A percentile compares a stretch with the other conserved stretches of the same genome.
These are phyloP conservation scores for Apiospora marii DNA, from an alignment of 2,329 filamentous ascomycete genomes.

Conservation along the genomic window DNA sequence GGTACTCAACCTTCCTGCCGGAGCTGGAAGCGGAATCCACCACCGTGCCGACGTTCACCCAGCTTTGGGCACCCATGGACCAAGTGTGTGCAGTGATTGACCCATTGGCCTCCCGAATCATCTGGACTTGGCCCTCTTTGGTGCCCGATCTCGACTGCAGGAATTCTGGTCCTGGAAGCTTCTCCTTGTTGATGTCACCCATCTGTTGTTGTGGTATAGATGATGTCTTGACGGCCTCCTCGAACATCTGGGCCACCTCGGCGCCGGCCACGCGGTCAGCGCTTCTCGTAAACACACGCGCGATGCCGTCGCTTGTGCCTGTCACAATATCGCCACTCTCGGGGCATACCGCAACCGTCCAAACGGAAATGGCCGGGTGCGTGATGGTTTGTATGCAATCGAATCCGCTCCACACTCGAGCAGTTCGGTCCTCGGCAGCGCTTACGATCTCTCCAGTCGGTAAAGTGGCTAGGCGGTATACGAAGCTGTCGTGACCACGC, in stretches of 20 bases:
- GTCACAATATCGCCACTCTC: constrained; percentile 93
- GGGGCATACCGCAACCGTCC: constrained; percentile 84
- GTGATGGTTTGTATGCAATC: constrained; percentile 95
- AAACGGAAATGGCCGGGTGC: constrained; percentile 95
- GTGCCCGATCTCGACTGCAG: constrained; percentile 82
- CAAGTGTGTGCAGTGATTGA: constrained; percentile 88
- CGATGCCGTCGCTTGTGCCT: constrained; percentile 86
- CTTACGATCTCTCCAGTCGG: constrained; percentile 90
- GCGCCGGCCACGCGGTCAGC: constrained; percentile 73
- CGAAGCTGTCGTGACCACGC: constrained; percentile 91
- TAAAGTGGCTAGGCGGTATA: constrained; percentile 82
- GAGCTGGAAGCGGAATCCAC: constrained; percentile 88
- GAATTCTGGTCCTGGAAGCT: constrained; percentile 88
- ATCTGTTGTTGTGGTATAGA: constrained; percentile 88
- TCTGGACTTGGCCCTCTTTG: constrained; percentile 96
- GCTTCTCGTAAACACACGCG: constrained; percentile 83
- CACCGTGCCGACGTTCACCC: constrained; percentile 92
- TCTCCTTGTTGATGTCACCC: constrained; percentile 87
- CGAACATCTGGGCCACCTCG: constrained; percentile 75
- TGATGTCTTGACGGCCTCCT: constrained; percentile 81
- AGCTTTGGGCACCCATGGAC: constrained; percentile 76
- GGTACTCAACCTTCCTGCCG: constrained; percentile 77
- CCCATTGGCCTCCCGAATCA: constrained; percentile 84
- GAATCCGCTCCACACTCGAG: constrained; percentile 83
- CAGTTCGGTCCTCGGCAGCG: constrained; percentile 91